Evolutionary conservation across 2,329 filamentous ascomycete genomes (phyloP).

Genomic region (Hirsutella thompsonii): DNA sequence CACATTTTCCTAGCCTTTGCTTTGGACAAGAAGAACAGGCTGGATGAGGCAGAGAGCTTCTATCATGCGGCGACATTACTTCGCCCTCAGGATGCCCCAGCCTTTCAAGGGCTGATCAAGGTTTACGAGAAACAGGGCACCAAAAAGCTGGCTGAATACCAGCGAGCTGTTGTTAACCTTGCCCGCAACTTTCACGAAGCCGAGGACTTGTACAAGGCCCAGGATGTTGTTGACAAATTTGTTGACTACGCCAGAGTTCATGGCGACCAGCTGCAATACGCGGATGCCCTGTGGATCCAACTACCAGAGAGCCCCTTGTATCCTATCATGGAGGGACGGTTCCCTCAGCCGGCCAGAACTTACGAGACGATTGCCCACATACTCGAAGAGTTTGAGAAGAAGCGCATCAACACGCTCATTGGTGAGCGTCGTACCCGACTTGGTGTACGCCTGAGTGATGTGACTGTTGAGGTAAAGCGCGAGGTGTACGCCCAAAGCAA

Average conservation of each 20-base stretch:
- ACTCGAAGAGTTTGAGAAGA: slow-evolving; percentile 73
- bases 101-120: slow-evolving; percentile 81
- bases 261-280: slow-evolving; percentile 62
- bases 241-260: slow-evolving; percentile 59
- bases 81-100: slow-evolving; percentile 65
- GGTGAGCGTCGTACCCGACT: slow-evolving; percentile 78
- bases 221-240: slow-evolving; percentile 67
- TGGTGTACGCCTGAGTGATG: slow-evolving; percentile 70
- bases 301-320: slow-evolving; percentile 76
- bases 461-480: slow-evolving; percentile 74
- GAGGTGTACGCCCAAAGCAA: slow-evolving; percentile 68
- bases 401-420: slow-evolving; percentile 80
- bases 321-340: slow-evolving; percentile 65
- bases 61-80: slow-evolving; percentile 62
- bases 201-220: slow-evolving; percentile 50
- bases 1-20: slow-evolving; percentile 82
- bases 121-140: slow-evolving; percentile 69
- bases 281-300: slow-evolving; percentile 60
- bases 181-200: slow-evolving; percentile 60
- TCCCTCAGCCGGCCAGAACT: slow-evolving; percentile 67
- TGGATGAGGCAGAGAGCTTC: slow-evolving; percentile 60
- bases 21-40: slow-evolving; percentile 60
- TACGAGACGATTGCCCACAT: slow-evolving; percentile 77
- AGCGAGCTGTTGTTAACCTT: slow-evolving; percentile 57
- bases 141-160: slow-evolving; percentile 60